Percentiles rank a stretch among this genome's conserved stretches.
These are phyloP conservation scores for Nemania sp. DNA, from an alignment of 2,329 filamentous ascomycete genomes.

Conservation along the genomic window DNA sequence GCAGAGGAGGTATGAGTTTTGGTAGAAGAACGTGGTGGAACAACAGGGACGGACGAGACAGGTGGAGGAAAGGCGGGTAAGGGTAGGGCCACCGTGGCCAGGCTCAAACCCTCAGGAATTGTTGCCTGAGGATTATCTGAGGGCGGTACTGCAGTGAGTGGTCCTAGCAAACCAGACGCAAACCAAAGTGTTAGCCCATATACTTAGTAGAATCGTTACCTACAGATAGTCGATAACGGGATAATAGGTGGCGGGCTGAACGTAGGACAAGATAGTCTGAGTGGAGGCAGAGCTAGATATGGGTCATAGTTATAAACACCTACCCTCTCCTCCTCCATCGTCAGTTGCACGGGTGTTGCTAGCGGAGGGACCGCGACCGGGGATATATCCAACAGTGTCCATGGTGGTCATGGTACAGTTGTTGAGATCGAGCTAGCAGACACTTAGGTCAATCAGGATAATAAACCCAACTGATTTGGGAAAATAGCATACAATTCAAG, in stretches of 20 bases:
- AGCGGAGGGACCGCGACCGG: not conserved
- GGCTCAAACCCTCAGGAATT: slow-evolving; percentile 29
- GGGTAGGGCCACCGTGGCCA: not conserved
- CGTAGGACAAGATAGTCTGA: not conserved
- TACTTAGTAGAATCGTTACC: not conserved
- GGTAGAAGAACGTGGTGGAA: not conserved
- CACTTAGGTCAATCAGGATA: not conserved
- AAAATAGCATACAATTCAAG: not conserved
- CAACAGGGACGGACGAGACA: not conserved
- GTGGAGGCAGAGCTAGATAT: not conserved
- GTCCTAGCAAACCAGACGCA: slow-evolving; percentile 20
- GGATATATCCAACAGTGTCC: not conserved
- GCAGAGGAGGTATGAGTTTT: not conserved
- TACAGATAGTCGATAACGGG: not conserved
- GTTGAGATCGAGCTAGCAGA: not conserved
- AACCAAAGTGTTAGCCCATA: slow-evolving; percentile 22
- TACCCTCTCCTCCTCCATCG: slow-evolving; percentile 24
- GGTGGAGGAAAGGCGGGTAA: slow-evolving; percentile 1
- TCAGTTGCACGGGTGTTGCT: not conserved
- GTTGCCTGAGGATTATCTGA: slow-evolving; percentile 24
- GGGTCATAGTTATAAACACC: not conserved
- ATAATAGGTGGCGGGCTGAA: not conserved
- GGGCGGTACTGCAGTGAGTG: slow-evolving; percentile 2
- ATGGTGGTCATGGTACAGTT: not conserved
- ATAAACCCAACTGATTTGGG: not conserved